phyloP scores from a whole-genome alignment of 2,329 filamentous ascomycete species.

The Epichloe gansuensis region DNA sequence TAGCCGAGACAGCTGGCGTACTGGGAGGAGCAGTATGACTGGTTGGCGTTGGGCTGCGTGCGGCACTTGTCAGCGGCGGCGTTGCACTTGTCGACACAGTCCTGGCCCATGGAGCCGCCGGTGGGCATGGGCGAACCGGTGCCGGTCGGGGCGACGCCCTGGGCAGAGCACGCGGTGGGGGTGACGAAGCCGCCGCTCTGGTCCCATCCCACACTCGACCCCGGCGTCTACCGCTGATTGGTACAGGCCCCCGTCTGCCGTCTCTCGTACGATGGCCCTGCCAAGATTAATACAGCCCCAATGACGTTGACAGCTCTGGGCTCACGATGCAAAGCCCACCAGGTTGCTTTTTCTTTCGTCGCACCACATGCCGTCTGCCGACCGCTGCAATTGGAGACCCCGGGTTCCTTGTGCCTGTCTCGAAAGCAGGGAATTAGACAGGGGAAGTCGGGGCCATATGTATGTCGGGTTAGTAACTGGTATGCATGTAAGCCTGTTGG shows the following conservation, averaged over 20 bases:
- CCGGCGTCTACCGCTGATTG: neutral
- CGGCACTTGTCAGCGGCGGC: neutral
- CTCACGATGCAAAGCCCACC: neutral
- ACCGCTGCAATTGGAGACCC: neutral
- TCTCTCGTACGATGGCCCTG: neutral
- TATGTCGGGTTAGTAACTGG: no score
- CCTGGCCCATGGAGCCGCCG: neutral
- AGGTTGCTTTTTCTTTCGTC: neutral
- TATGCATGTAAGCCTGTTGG: neutral
- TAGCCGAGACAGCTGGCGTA: constrained; percentile 4
- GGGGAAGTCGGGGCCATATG: neutral
- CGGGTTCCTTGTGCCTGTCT: neutral
- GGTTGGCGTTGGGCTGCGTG: neutral
- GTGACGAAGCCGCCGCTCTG: no score
- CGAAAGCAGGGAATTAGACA: neutral
- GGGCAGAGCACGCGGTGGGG: no score
- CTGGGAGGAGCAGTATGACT: neutral
- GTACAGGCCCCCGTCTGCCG: neutral
- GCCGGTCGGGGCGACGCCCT: no score
- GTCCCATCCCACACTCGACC: no score
- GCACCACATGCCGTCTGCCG: neutral
- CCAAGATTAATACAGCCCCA: neutral
- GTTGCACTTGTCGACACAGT: constrained; percentile 1
- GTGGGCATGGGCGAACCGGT: neutral
- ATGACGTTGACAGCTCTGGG: neutral